Conservation (phyloP, 108 stramenopile genomes). For the Hondaea fermentalgiana region DNA sequence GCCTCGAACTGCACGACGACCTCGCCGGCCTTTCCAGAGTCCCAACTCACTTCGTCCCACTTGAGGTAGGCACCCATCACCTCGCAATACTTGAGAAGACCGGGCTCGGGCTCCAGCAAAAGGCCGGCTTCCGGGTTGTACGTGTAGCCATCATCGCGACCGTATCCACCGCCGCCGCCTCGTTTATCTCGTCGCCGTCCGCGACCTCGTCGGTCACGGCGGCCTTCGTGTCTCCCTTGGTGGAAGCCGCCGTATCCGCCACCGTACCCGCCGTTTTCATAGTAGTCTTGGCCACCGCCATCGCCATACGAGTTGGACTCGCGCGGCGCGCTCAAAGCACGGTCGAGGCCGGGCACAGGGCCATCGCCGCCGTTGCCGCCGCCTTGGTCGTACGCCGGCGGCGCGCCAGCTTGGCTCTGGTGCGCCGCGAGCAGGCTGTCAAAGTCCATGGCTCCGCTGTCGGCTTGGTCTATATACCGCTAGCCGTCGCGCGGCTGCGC, state of each 20-base stretch:
- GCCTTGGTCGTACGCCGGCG: too few species aligned
- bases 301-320: too few species aligned
- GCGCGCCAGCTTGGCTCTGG: too few species aligned
- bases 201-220: neutral
- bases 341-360: too few species aligned
- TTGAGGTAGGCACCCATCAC: neutral
- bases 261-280: neutral
- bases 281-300: too few species aligned
- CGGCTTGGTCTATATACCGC: too few species aligned
- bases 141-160: neutral
- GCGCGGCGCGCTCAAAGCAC: too few species aligned
- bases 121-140: neutral
- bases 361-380: too few species aligned
- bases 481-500: too few species aligned
- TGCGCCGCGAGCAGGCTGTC: too few species aligned
- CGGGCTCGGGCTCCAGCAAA: neutral
- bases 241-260: neutral
- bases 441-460: too few species aligned
- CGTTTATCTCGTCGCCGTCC: neutral
- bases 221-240: neutral
- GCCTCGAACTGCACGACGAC: slow-evolving; percentile 7
- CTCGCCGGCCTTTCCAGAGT: neutral
- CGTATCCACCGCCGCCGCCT: neutral
- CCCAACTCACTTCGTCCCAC: neutral
- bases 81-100: neutral